These are phyloP conservation scores for Euphorbia schlechtendalii DNA, from an alignment of 441 rosid genomes.

Conservation along the genomic window DNA sequence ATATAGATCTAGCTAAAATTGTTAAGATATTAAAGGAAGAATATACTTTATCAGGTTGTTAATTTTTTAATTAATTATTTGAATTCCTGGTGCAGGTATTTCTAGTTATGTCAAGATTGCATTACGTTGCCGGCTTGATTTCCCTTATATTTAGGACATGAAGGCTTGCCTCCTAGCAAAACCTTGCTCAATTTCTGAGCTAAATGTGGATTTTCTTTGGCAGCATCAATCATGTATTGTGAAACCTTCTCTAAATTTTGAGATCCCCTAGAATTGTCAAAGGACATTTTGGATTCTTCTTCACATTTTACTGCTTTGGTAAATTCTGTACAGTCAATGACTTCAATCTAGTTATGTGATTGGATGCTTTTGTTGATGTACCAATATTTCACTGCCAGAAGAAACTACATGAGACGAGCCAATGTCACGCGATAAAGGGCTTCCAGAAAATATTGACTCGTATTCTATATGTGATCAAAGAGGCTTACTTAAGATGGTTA, in stretches of 20 bases:
- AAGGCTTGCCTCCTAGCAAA: constrained; percentile 91
- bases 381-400: constrained; percentile 62
- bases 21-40: too few species aligned
- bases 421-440: constrained; percentile 51
- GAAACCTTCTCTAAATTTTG: too few species aligned
- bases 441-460: constrained; percentile 49
- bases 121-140: too few species aligned
- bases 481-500: too few species aligned
- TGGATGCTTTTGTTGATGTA: constrained; percentile 36
- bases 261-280: too few species aligned
- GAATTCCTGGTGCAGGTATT: too few species aligned
- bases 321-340: constrained; percentile 23
- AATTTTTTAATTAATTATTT: too few species aligned
- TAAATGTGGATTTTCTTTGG: constrained; percentile 90
- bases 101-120: too few species aligned
- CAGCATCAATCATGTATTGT: constrained; percentile 91
- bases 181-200: constrained; percentile 97
- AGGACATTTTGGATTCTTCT: constrained; percentile 38
- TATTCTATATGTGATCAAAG: constrained; percentile 56
- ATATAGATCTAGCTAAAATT: too few species aligned
- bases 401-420: constrained; percentile 54
- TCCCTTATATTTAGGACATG: too few species aligned
- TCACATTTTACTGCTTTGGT: constrained; percentile 20
- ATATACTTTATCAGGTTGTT: too few species aligned
- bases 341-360: constrained; percentile 36